Base-by-base conservation (phyloP, 2,329 filamentous ascomycete species). In the Alternaria gaisen region DNA sequence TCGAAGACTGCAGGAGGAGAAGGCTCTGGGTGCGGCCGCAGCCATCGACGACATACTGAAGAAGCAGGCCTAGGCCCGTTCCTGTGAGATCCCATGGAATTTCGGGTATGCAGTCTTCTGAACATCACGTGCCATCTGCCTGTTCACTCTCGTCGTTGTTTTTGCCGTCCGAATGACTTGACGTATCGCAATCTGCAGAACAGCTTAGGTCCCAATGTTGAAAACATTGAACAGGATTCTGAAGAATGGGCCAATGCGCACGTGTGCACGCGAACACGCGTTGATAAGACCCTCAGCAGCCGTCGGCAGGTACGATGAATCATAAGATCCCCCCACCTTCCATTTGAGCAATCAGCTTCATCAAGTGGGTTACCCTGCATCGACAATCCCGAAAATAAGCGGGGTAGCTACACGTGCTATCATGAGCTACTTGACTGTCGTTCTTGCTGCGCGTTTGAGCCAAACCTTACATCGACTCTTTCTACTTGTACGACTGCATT, bases 1-100 rank as follows among this genome's bases (percentile, higher is more conserved):
- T 7, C 68, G 77, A 10, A 68, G 74, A 30, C 56, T 80, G 18
- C 72, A 79, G 32, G 78, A 80, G 50, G 79, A 81, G 61, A 80
- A 74, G 60, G 78, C 69, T 5, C 61, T 80, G 34, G 78, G 77
- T 1, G 76, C 78, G 10, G 78, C 76, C 1, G 73, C 75, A 22
- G 63, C 58, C 32, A 63, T 79, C 32, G 70, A 77, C 43, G 36
- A 20, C 1, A 38, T 72, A 10, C 22, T 63, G 8, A 59, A 53
- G 11, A 40, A 32, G 10, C 10, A 36, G 20, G 22, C 6, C n/a
- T 20, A 44, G 24, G 14, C 12, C 18, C 22, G 6, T 47, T n/a
- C 10, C 30, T 36, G 14, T 28, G 7, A n/a, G 2, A 30, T 22
- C 18, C n/a, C 38, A 14, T 22, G 10, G 18, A 41, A 12, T 11